Evolutionary conservation across 768 basidiomycete species (phyloP), one percentile per base, ranked within the genome.

Genomic region (Lactifluus rugatus): DNA sequence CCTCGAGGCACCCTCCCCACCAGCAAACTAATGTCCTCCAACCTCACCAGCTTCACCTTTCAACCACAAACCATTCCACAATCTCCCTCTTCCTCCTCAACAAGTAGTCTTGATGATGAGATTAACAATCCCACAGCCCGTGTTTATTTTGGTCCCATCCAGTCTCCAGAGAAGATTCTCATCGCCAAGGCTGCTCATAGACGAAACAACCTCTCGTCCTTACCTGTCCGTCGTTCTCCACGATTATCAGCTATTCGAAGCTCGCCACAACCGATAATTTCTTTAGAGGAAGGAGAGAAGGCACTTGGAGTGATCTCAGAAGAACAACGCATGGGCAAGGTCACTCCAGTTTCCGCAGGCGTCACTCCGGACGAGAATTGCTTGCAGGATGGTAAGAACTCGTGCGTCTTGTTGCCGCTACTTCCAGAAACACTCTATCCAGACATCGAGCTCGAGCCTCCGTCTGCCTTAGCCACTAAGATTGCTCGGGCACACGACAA

Each of bases 401-500:
- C 46, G 23, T 16, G 3, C 31, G 39, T 25, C 11, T 50, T 36
- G 10, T 37, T 3, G 11, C 16, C 9, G 19, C 32, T 34, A 5
- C n/a, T n/a, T 25, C 16, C n/a, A 26, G 19, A 51, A n/a, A 56
- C 26, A 16, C 16, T 21, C 39, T 52, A n/a, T 47, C 32, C 31
- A 54, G 54, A 60, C 31, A 45, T 53, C 36, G 60, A 62, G 39
- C 14, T 61, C 81, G 87, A 89, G 66, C 86, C 85, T 9, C 79
- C 85, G 2, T 84, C 85, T 55, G 75, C 76, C 5, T 72, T 90
- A 49, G 88, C 84, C 32, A 79, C 73, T 61, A 81, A 72, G 70
- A 80, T 90, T 47, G 76, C 84, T 46, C 77, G 81, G 50, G 87
- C 88, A 52, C 79, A 81, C 57, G 82, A 81, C 64, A 90, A 90